These are phyloP conservation scores for Saturnispora sekii DNA, from an alignment of 805 yeast genomes.

Conservation along the genomic window DNA sequence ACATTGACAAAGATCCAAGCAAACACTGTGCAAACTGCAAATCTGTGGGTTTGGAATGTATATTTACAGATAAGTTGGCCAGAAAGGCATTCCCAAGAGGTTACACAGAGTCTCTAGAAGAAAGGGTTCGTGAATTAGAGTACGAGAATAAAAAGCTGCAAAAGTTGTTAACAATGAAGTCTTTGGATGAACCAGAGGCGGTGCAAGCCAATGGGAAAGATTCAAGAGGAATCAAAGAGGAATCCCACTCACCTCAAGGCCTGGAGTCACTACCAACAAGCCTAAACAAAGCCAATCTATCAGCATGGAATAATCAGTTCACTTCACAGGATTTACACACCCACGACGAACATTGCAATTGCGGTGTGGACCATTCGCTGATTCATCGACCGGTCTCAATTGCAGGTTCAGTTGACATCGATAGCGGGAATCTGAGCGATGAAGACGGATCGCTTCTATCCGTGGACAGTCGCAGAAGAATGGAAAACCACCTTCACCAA, in stretches of 20 bases:
- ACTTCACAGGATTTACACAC: conserved; percentile 26
- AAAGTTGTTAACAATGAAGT: conserved; percentile 49
- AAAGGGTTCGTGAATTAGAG: conserved; percentile 77
- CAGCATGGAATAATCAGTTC: conserved; percentile 21
- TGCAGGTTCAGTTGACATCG: conserved; percentile 49
- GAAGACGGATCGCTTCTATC: conserved; percentile 29
- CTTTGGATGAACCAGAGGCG: neutral
- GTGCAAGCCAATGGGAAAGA: neutral
- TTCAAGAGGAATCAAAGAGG: neutral
- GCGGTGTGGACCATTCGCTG: conserved; percentile 42
- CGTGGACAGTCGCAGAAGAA: neutral
- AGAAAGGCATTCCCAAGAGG: conserved; percentile 87
- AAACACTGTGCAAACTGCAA: conserved; percentile 74
- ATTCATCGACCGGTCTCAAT: conserved; percentile 59
- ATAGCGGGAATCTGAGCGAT: conserved; percentile 39
- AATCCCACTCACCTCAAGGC: neutral
- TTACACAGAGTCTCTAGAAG: conserved; percentile 83
- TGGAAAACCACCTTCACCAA: conserved; percentile 13
- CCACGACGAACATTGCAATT: conserved; percentile 48
- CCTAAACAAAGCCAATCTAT: conserved; percentile 25
- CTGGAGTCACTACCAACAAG: neutral
- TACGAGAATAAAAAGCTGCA: conserved; percentile 64
- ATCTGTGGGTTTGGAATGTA: conserved; percentile 78
- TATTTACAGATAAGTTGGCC: conserved; percentile 76
- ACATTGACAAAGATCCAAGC: conserved; percentile 17